phyloP scores from a whole-genome alignment of 2,329 filamentous ascomycete genomes.

The Claviceps maximensis region DNA sequence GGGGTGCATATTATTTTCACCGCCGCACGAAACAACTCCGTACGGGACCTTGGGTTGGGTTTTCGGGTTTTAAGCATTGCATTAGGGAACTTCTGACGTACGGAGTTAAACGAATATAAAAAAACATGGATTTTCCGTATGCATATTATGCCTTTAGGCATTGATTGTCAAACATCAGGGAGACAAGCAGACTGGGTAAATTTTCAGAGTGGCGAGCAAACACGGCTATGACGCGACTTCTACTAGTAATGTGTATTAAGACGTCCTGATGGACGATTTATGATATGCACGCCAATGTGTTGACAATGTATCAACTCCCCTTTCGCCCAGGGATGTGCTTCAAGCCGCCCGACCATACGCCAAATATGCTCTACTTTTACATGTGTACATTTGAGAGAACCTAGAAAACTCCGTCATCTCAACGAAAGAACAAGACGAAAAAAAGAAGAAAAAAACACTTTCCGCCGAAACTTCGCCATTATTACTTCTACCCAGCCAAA shows the following conservation, averaged over 20 bases:
- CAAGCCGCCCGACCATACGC: background rate
- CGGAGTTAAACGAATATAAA: slow-evolving; percentile 28
- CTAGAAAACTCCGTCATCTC: background rate
- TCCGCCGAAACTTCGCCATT: background rate
- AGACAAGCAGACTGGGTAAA: no score
- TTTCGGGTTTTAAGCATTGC: slow-evolving; percentile 28
- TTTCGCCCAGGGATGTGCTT: background rate
- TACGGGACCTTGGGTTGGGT: slow-evolving; percentile 16
- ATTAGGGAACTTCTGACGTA: slow-evolving; percentile 25
- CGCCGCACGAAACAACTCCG: slow-evolving; percentile 3
- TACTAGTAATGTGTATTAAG: background rate
- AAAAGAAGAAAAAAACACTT: background rate
- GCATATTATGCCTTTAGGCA: no score
- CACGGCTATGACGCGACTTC: background rate
- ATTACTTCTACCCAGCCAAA: slow-evolving; percentile 18
- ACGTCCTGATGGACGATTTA: background rate
- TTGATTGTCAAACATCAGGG: no score
- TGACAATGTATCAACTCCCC: background rate
- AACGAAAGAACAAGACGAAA: background rate
- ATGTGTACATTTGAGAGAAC: background rate
- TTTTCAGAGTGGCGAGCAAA: no score
- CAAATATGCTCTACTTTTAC: slow-evolving; percentile 1
- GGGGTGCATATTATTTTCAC: background rate
- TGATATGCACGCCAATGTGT: background rate
- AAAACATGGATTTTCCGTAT: slow-evolving; percentile 18